These are phyloP conservation scores for Fusarium bulbicola DNA, from an alignment of 2,329 filamentous ascomycete species.

Conservation along the genomic window DNA sequence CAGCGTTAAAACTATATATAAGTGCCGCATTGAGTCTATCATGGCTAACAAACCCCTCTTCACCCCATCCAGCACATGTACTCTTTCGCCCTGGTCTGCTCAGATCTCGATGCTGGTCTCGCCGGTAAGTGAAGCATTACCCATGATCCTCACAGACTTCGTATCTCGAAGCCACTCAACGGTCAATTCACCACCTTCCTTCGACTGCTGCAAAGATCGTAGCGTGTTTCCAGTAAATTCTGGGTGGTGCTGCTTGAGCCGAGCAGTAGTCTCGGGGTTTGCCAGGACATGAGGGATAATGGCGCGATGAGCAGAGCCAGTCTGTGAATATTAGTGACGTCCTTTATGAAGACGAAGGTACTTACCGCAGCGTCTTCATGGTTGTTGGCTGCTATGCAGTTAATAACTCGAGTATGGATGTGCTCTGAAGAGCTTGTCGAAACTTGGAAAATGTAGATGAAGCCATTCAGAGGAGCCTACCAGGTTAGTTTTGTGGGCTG, in stretches of 20 bases:
- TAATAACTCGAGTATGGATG: neutral
- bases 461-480: neutral
- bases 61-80: too few species aligned
- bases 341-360: neutral
- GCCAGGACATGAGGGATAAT: neutral
- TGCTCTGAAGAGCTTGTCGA: neutral
- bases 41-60: accelerated
- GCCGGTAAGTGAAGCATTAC: neutral
- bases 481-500: accelerated
- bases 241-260: neutral
- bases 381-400: neutral
- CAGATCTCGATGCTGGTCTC: neutral
- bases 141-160: slow-evolving; percentile 6
- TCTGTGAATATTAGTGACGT: neutral
- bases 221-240: neutral
- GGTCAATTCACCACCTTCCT: slow-evolving; percentile 1
- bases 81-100: neutral
- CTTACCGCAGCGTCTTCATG: neutral
- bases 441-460: slow-evolving; percentile 7
- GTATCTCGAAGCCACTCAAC: neutral
- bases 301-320: slow-evolving; percentile 10
- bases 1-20: accelerated
- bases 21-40: accelerated
- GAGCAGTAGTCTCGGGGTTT: accelerated
- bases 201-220: neutral